Evolutionary conservation across 768 basidiomycete species (phyloP), one percentile per base, ranked within the genome.

Genomic region (Lanmaoa rubissima): DNA sequence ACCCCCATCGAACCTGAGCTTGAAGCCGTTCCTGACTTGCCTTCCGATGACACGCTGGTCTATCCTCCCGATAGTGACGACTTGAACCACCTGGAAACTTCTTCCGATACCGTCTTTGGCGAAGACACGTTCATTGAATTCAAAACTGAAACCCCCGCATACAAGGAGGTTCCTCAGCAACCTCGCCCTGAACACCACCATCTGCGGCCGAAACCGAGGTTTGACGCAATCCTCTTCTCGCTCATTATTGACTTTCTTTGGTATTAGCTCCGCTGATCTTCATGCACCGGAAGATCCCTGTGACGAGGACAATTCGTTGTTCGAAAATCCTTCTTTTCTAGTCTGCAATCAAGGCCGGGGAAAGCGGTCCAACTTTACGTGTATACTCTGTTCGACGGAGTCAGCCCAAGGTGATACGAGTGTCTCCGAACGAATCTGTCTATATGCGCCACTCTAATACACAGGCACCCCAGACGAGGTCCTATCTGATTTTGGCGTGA

Each of bases 41-140:
- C 48, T 9, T 70, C 69, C 10, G 69, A 70, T 35, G 69, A 66
- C 40, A 69, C 67, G 0, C 46, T 70, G 1, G 52, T 44, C 48
- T 58, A 63, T 42, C 58, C 49, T 34, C 45, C 42, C 5, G 56
- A 59, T 13, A 35, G 10, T 6, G 51, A 54, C 40, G 26, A 56
- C 39, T 16, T 46, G 32, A 44, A 61, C 32, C 26, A 67, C 45
- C 1, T 55, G 3, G 64, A 61, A 39, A 53, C 53, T 16, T 70
- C 68, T 48, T 63, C 68, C 34, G 68, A 69, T 46, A 68, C 63
- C 26, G 49, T 41, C 19, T 61, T 61, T 3, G 60, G 69, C 10
- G 61, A 58, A 45, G 59, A 51, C 9, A 16, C 16, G 13, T 5
- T 2, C 19, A 7, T 35, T 1, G 54, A 41, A 5, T 11, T 9